These are phyloP conservation scores for Lactarius evosmus DNA, from an alignment of 768 basidiomycete species.

Conservation along the genomic window DNA sequence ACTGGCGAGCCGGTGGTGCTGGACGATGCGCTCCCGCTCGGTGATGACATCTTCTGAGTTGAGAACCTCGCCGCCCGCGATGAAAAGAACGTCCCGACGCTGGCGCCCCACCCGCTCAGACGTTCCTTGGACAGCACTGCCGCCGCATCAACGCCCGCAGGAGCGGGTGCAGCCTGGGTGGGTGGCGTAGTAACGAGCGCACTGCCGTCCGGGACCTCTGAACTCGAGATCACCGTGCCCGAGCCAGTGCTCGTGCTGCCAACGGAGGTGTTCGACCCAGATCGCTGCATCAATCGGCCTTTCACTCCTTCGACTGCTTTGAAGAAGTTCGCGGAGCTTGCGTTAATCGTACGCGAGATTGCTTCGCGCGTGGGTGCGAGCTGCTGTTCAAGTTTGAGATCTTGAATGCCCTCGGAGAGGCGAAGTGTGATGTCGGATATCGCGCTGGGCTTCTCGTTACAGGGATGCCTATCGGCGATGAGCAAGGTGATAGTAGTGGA, in stretches of 20 bases:
- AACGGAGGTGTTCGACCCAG: constrained; percentile 27
- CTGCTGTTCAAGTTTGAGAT: constrained; percentile 88
- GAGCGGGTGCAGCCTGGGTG: not conserved
- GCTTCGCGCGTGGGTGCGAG: constrained; percentile 92
- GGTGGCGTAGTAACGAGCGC: constrained; percentile 18
- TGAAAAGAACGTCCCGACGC: constrained; percentile 28
- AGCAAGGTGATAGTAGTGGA: not conserved
- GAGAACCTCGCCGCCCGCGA: constrained; percentile 23
- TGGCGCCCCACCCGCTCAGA: constrained; percentile 24
- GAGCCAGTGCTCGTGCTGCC: constrained; percentile 28
- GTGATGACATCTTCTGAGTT: constrained; percentile 1
- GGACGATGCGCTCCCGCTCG: constrained; percentile 16
- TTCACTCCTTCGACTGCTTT: constrained; percentile 88
- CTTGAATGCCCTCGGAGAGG: constrained; percentile 90
- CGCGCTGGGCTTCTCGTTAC: constrained; percentile 84
- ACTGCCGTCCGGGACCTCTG: constrained; percentile 30
- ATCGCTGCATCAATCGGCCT: constrained; percentile 60
- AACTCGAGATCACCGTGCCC: constrained; percentile 33
- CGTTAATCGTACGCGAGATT: constrained; percentile 68
- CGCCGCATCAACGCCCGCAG: constrained; percentile 30
- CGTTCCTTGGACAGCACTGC: constrained; percentile 24
- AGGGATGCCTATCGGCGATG: constrained; percentile 68
- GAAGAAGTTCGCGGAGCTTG: constrained; percentile 77
- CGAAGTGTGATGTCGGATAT: constrained; percentile 91
- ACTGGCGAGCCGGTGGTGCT: constrained; percentile 15